Evolutionary conservation across 192 early-diverging fungal genomes (phyloP).

Genomic region (Pecoramyces ruminantium): DNA sequence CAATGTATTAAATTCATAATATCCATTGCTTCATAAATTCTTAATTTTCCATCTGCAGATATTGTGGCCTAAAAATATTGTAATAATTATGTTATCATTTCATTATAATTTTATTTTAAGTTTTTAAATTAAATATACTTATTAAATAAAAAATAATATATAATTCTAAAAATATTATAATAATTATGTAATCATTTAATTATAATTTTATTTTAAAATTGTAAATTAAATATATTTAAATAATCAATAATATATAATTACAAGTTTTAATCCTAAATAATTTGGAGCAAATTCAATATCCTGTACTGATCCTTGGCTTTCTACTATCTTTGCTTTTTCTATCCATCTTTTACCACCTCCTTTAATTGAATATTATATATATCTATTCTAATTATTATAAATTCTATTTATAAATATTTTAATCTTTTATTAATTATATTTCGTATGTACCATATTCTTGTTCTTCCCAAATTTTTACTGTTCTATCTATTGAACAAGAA

Average conservation of each 20-base stretch:
- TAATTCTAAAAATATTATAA: too few species aligned
- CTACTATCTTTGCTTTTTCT: slow-evolving; percentile 33
- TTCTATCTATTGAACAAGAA: slow-evolving; percentile 80
- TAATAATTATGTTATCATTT: too few species aligned
- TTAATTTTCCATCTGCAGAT: slow-evolving; percentile 63
- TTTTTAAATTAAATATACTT: slow-evolving; percentile 2
- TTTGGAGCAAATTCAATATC: slow-evolving; percentile 83
- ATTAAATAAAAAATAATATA: too few species aligned
- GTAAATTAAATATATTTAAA: slow-evolving; percentile 4
- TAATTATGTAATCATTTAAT: too few species aligned
- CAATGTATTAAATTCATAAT: slow-evolving; percentile 57
- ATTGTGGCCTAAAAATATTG: slow-evolving; percentile 59
- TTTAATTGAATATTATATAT: too few species aligned
- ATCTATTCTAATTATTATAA: too few species aligned
- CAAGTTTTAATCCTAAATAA: slow-evolving; percentile 59
- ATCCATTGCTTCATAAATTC: slow-evolving; percentile 78
- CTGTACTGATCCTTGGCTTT: slow-evolving; percentile 56
- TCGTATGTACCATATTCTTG: slow-evolving; percentile 38
- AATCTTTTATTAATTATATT: too few species aligned
- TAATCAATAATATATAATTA: too few species aligned
- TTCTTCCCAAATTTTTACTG: slow-evolving; percentile 86
- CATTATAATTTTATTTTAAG: not conserved
- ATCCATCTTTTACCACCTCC: slow-evolving; percentile 55
- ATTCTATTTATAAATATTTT: slow-evolving; percentile 13
- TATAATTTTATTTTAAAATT: not conserved